These are phyloP conservation scores for Populus pruinosa DNA, from an alignment of 345 rosid genomes.

Conservation along the genomic window DNA sequence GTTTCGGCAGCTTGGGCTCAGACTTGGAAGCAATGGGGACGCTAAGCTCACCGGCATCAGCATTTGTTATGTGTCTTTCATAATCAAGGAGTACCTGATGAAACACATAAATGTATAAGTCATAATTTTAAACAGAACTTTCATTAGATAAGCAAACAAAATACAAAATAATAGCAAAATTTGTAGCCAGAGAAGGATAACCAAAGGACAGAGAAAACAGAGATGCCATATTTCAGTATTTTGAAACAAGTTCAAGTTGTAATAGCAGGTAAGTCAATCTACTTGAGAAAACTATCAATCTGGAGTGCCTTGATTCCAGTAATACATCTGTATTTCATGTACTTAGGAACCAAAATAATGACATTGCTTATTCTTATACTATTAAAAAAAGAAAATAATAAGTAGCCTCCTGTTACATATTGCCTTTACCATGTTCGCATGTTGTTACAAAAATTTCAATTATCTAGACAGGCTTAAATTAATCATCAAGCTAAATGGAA, in stretches of 20 bases:
- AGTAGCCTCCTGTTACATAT: background rate
- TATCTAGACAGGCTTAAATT: background rate
- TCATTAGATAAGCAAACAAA: background rate
- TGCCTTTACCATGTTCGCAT: background rate
- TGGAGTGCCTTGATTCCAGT: background rate
- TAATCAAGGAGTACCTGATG: slow-evolving; percentile 84
- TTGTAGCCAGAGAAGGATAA: background rate
- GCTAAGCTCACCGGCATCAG: slow-evolving; percentile 57
- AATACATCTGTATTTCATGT: background rate
- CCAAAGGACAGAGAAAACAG: background rate
- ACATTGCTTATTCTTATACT: background rate
- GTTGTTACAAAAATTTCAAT: background rate
- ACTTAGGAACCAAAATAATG: background rate
- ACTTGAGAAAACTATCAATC: background rate
- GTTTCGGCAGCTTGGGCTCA: slow-evolving; percentile 35
- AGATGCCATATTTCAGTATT: background rate
- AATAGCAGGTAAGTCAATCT: background rate
- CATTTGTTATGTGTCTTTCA: slow-evolving; percentile 64
- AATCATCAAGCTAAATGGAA: background rate
- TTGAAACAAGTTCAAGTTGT: background rate
- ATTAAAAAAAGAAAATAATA: background rate
- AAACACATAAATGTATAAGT: background rate
- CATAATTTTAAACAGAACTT: slow-evolving; percentile 1
- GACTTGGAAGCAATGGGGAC: slow-evolving; percentile 44
- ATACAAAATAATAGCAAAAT: background rate